Evolutionary conservation across 306 rosid genomes (phyloP), one percentile per base, ranked within the genome.

Genomic region (Abrus pulchellus): DNA sequence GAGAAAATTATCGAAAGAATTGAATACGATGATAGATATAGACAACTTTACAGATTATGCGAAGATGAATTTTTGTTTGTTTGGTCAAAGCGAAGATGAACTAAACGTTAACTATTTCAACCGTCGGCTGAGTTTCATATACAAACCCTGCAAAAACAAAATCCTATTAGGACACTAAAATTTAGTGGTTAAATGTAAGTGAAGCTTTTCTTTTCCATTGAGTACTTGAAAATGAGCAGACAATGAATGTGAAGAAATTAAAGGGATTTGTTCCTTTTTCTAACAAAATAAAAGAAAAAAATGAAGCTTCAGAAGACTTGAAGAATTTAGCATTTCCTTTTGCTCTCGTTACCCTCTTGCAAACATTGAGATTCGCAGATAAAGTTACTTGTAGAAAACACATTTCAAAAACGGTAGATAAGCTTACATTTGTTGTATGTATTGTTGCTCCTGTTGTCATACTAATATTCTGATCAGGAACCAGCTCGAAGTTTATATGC

Each of bases 381-480:
- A 28, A 60, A 77, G 7, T 28, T 48, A 40, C 1, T 30, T 30
- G 68, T 14, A 11, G 79, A 71, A 62, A 75, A 74, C 40, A 27
- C 54, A 74, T 62, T 47, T 65, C 50, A 54, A 79, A 56, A 68
- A 81, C 64, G 30, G 27, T 36, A 72, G 48, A 61, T 34, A 72
- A 68, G 14, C 41, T 94, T 93, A 95, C 97, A 67, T 91, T 91
- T 83, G 98, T 87, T 13, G 99, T 91, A 83, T 95, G 99, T 86
- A 95, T 95, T 67, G 99, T 95, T 81, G 99, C 97, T 56, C 99
- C 99, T 12, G 99, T 91, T 29, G 98, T 95, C 99, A 95, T 95
- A 79, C 90, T 86, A 72, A 95, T 93, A 83, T 83, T 90, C 87
- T 93, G 98, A 84, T 88, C 86, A 5, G 97, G 97, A 75, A 93